phyloP scores from a whole-genome alignment of 495 filamentous ascomycete species.

The Lasiosphaeria ovina region DNA sequence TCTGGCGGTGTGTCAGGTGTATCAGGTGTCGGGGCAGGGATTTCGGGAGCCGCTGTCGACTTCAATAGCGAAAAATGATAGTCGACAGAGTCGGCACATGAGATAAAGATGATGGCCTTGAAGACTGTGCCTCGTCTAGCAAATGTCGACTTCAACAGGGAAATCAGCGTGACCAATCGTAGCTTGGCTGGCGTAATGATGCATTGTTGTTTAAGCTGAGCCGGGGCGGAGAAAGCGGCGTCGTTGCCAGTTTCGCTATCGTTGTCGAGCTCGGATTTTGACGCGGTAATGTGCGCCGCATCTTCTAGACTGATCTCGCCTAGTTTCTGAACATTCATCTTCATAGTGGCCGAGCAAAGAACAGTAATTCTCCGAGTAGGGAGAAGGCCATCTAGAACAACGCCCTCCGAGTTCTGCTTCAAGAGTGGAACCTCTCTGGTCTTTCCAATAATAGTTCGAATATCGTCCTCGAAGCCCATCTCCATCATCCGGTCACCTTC shows the following conservation, averaged over 20 bases:
- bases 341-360: conserved; percentile 96
- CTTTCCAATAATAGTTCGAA: conserved; percentile 74
- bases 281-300: conserved; percentile 79
- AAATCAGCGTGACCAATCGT: conserved; percentile 79
- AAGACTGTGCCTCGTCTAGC: conserved; percentile 81
- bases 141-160: conserved; percentile 80
- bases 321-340: conserved; percentile 88
- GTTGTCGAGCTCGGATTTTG: conserved; percentile 48
- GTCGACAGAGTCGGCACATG: conserved; percentile 93
- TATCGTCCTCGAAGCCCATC: conserved; percentile 89
- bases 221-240: conserved; percentile 73
- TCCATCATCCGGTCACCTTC: conserved; percentile 97
- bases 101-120: conserved; percentile 95
- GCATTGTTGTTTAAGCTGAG: conserved; percentile 90
- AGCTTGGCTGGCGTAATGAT: conserved; percentile 84
- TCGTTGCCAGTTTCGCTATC: conserved; percentile 49
- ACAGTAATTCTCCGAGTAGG: conserved; percentile 78
- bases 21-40: conserved; percentile 18
- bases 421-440: conserved; percentile 54
- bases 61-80: conserved; percentile 91
- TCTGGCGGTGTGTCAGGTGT: conserved; percentile 23
- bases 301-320: conserved; percentile 94
- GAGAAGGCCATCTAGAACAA: conserved; percentile 51
- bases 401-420: conserved; percentile 39
- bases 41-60: conserved; percentile 36